phyloP scores from a whole-genome alignment of 352 stramenopile species.

The Phytophthora pini region DNA sequence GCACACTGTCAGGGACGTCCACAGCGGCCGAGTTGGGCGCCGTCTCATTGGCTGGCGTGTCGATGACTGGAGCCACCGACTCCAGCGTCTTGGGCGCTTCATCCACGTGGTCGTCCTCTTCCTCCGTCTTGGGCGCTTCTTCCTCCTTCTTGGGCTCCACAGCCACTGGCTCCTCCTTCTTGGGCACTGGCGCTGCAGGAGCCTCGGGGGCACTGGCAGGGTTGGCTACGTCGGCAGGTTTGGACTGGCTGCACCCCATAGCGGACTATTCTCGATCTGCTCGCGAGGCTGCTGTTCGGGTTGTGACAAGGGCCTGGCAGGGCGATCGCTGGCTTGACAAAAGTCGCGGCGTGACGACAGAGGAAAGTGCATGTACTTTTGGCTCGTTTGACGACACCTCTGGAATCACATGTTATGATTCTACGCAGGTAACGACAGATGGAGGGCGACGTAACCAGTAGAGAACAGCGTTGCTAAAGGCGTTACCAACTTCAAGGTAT shows the following conservation, averaged over 20 bases:
- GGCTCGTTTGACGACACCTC: conserved; percentile 4
- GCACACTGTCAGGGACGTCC: conserved; percentile 51
- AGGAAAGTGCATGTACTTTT: conserved; percentile 18
- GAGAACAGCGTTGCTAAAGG: background rate
- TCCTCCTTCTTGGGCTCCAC: conserved; percentile 6
- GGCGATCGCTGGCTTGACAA: conserved; percentile 10
- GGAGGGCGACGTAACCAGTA: background rate
- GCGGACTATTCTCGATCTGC: conserved; percentile 11
- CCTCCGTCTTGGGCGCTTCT: conserved; percentile 2
- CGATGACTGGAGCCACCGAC: conserved; percentile 20
- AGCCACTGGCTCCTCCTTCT: conserved; percentile 17
- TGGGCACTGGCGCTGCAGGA: conserved; percentile 4
- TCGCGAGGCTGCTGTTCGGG: conserved; percentile 6
- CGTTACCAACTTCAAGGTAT: background rate
- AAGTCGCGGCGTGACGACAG: conserved; percentile 16
- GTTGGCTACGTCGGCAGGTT: conserved; percentile 33
- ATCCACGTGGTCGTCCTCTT: conserved; percentile 33
- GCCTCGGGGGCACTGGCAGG: background rate
- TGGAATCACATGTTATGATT: background rate
- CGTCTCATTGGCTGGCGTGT: conserved; percentile 21
- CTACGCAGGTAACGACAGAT: conserved; percentile 10
- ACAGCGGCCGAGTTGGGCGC: conserved; percentile 28
- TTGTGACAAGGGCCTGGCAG: conserved; percentile 4
- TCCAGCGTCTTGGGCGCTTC: conserved; percentile 32
- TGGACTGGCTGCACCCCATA: conserved; percentile 55